phyloP scores from a whole-genome alignment of 2,329 filamentous ascomycete genomes.

The Arthrobotrys sinensis region DNA sequence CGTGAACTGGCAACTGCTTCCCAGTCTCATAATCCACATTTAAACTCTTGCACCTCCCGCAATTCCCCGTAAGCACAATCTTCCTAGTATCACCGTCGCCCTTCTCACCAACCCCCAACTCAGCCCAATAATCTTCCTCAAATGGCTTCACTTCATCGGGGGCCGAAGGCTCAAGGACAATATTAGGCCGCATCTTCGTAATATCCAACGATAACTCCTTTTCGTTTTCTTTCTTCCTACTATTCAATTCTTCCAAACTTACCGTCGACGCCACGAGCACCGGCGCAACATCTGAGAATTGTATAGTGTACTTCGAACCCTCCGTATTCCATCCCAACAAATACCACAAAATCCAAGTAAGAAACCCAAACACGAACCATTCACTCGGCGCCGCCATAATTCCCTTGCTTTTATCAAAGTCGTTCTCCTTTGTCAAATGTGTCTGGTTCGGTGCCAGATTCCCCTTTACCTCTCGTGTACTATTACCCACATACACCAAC shows the following conservation, averaged over 20 bases:
- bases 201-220: conserved; percentile 73
- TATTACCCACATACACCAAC: conserved; percentile 77
- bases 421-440: conserved; percentile 57
- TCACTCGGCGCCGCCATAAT: background rate
- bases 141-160: conserved; percentile 73
- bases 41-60: conserved; percentile 75
- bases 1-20: conserved; percentile 72
- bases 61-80: conserved; percentile 78
- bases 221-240: conserved; percentile 70
- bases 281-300: conserved; percentile 82
- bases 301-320: conserved; percentile 72
- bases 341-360: conserved; percentile 49
- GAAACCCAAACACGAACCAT: conserved; percentile 33
- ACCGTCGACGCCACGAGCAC: conserved; percentile 80
- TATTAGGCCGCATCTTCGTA: conserved; percentile 80
- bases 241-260: conserved; percentile 78
- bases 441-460: conserved; percentile 70
- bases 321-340: conserved; percentile 55
- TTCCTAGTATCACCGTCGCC: conserved; percentile 43
- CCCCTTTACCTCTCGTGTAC: conserved; percentile 75
- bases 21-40: conserved; percentile 78
- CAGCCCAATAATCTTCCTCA: conserved; percentile 82
- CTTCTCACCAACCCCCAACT: conserved; percentile 70
- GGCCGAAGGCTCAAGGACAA: conserved; percentile 71
- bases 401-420: conserved; percentile 40